A percentile compares a stretch with the other conserved stretches of the same genome.
Evolutionary conservation across 2,329 filamentous ascomycete species (phyloP).

Genomic region (Talaromyces marneffei): DNA sequence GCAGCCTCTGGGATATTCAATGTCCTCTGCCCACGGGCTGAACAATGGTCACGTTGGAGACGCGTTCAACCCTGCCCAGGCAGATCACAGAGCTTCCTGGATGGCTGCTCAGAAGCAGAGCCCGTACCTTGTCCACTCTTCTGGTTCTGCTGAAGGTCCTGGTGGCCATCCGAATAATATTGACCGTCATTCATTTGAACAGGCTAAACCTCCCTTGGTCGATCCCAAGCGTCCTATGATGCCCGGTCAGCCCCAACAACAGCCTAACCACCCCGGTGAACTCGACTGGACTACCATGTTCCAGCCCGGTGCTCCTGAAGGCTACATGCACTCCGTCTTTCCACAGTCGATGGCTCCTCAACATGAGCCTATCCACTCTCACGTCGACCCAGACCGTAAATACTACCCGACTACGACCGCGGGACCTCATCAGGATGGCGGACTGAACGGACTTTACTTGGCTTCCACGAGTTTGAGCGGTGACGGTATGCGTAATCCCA

Average conservation of each 20-base stretch:
- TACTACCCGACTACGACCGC: constrained; percentile 47
- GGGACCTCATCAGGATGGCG: constrained; percentile 35
- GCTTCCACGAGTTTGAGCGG: constrained; percentile 43
- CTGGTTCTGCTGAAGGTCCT: constrained; percentile 33
- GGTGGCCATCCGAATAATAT: constrained; percentile 40
- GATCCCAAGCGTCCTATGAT: constrained; percentile 49
- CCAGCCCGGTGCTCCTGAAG: constrained; percentile 63
- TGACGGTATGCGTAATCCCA: constrained; percentile 46
- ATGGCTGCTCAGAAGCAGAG: constrained; percentile 42
- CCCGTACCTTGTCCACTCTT: constrained; percentile 39
- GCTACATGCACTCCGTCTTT: constrained; percentile 58
- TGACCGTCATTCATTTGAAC: constrained; percentile 39
- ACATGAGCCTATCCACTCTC: constrained; percentile 64
- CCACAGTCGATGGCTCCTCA: constrained; percentile 61
- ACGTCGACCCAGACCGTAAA: constrained; percentile 51
- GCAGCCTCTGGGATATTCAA: constrained; percentile 39
- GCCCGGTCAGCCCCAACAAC: constrained; percentile 49
- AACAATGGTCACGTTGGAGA: constrained; percentile 29
- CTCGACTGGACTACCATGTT: constrained; percentile 76
- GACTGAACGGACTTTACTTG: constrained; percentile 44
- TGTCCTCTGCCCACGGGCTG: constrained; percentile 39
- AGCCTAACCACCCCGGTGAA: constrained; percentile 52
- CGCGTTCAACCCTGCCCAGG: constrained; percentile 15
- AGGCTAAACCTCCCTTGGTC: constrained; percentile 37
- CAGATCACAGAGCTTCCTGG: constrained; percentile 37